Conservation (phyloP, 2,329 filamentous ascomycete genomes). For the Fusarium sp. region DNA sequence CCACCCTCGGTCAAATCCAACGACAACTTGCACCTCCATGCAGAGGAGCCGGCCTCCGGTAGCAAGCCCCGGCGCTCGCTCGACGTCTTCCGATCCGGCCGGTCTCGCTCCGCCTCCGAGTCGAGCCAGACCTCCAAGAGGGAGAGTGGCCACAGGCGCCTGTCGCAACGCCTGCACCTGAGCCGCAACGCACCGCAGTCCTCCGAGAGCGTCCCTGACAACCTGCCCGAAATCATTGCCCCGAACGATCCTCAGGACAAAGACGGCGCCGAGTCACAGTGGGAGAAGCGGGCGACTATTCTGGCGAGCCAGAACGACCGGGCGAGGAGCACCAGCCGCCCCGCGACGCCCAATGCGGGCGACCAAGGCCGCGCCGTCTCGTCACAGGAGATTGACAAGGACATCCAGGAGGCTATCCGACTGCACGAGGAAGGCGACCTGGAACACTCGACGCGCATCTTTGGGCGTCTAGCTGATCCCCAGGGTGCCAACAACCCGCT, state of each 20-base stretch:
- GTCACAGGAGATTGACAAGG: conserved; percentile 68
- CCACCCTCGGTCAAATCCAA: conserved; percentile 63
- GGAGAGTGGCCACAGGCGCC: conserved; percentile 55
- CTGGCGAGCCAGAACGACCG: conserved; percentile 75
- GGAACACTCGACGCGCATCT: conserved; percentile 83
- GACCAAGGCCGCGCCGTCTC: conserved; percentile 50
- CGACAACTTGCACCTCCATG: conserved; percentile 48
- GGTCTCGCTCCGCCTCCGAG: conserved; percentile 62
- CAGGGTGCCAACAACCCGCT: conserved; percentile 90
- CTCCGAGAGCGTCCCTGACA: conserved; percentile 80
- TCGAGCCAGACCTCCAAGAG: conserved; percentile 52
- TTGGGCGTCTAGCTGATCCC: conserved; percentile 85
- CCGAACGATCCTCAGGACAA: conserved; percentile 59
- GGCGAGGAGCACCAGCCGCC: conserved; percentile 54
- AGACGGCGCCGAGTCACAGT: conserved; percentile 73
- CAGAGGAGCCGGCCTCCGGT: conserved; percentile 41
- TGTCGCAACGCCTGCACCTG: conserved; percentile 80
- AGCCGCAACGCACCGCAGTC: conserved; percentile 70
- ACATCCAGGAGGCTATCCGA: conserved; percentile 95
- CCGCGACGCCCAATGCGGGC: conserved; percentile 52
- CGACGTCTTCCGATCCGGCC: conserved; percentile 58
- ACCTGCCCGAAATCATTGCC: conserved; percentile 80
- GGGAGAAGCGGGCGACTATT: conserved; percentile 95
- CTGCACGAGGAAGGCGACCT: conserved; percentile 89
- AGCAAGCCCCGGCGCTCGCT: conserved; percentile 56